Evolutionary conservation across 345 rosid genomes (phyloP).

Genomic region (Moringa oleifera): DNA sequence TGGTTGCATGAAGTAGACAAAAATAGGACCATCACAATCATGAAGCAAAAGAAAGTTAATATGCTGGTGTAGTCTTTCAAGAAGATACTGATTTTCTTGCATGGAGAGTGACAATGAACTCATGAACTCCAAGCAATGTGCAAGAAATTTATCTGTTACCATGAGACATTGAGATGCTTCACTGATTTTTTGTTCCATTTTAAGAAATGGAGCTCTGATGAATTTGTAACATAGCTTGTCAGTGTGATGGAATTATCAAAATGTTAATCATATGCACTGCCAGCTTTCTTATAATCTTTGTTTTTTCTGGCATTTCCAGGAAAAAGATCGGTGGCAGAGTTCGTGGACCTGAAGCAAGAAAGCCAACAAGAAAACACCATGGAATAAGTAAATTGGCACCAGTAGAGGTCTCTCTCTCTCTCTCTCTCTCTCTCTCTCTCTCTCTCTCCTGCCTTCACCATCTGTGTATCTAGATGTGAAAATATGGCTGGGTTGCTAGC

Average conservation of each 20-base stretch:
- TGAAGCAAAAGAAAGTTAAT: no score
- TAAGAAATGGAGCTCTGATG: neutral
- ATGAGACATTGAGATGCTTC: neutral
- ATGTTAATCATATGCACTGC: neutral
- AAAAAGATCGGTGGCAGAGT: conserved; percentile 55
- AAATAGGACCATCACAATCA: no score
- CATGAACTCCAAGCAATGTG: neutral
- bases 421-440: conserved; percentile 5
- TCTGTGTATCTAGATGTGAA: neutral
- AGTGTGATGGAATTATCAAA: neutral
- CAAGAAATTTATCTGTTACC: neutral
- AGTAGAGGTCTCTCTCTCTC: conserved; percentile 46
- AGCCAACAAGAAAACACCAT: conserved; percentile 51
- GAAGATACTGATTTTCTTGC: no score
- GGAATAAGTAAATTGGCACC: conserved; percentile 68
- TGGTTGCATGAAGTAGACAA: no score
- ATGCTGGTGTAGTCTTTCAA: no score
- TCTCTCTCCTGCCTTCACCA: neutral
- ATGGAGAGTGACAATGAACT: neutral
- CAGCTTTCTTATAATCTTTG: neutral
- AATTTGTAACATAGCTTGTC: neutral
- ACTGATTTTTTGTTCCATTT: neutral
- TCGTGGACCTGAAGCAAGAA: conserved; percentile 61
- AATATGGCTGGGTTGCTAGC: neutral
- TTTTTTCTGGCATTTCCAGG: conserved; percentile 44